Conservation (phyloP, 805 yeast species). For the Pichia cabralensis region DNA sequence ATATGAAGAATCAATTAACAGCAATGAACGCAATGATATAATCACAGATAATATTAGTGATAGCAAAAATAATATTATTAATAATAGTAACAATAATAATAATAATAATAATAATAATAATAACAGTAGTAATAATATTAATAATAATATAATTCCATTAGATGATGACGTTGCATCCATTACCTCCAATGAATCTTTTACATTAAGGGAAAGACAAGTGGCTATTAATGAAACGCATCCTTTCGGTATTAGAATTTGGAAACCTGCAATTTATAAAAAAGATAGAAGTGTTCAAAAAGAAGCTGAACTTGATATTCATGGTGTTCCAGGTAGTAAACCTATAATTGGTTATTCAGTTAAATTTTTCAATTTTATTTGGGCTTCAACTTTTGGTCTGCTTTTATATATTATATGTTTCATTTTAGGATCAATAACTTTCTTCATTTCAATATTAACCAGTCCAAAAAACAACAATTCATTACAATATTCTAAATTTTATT, state of each 20-base stretch:
- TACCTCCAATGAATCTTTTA: slow-evolving; percentile 68
- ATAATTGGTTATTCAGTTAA: slow-evolving; percentile 51
- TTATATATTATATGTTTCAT: slow-evolving; percentile 43
- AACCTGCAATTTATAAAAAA: slow-evolving; percentile 93
- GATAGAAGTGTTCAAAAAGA: slow-evolving; percentile 81
- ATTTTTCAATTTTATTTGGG: slow-evolving; percentile 66
- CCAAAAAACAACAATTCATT: slow-evolving; percentile 38
- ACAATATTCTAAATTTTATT: slow-evolving; percentile 52
- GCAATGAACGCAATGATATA: too few species aligned
- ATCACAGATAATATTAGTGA: too few species aligned
- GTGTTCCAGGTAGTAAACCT: slow-evolving; percentile 37
- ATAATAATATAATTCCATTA: slow-evolving; percentile 16
- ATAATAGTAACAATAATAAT: not conserved
- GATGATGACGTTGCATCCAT: slow-evolving; percentile 28
- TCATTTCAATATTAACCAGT: slow-evolving; percentile 33
- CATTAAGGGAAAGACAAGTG: slow-evolving; percentile 84
- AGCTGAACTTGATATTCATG: slow-evolving; percentile 92
- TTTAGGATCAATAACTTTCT: slow-evolving; percentile 38
- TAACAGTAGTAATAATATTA: slow-evolving; percentile 8
- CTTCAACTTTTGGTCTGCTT: slow-evolving; percentile 58
- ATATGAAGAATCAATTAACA: not conserved
- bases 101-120: slow-evolving; percentile 6
- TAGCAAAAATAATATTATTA: not conserved
- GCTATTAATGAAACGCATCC: slow-evolving; percentile 97
- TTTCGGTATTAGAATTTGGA: slow-evolving; percentile 97